Conservation (phyloP, 768 basidiomycete species). For the Ramaria sp. region DNA sequence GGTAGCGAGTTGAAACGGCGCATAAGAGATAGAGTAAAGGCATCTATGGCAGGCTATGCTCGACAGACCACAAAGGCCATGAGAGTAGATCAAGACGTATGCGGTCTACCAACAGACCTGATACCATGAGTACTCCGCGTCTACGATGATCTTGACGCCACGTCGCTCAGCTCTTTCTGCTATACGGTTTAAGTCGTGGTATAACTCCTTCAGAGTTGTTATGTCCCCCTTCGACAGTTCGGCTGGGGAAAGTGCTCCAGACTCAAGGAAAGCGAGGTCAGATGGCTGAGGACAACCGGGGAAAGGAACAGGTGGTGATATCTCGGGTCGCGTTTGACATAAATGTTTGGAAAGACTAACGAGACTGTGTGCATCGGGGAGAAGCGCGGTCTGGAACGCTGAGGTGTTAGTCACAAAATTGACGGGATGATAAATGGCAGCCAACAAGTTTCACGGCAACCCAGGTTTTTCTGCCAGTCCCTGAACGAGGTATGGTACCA, state of each 20-base stretch:
- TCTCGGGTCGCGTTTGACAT: constrained; percentile 27
- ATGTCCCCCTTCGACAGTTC: constrained; percentile 47
- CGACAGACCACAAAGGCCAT: background rate
- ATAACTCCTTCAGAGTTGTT: constrained; percentile 45
- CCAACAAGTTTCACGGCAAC: constrained; percentile 78
- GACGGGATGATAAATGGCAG: background rate
- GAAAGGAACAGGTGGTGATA: constrained; percentile 37
- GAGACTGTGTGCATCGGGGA: constrained; percentile 52
- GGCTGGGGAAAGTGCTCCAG: constrained; percentile 10
- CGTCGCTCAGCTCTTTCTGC: constrained; percentile 50
- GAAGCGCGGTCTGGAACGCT: constrained; percentile 48
- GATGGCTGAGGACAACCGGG: constrained; percentile 55
- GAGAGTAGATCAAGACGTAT: background rate
- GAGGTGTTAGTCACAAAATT: background rate
- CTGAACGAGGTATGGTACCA: constrained; percentile 12
- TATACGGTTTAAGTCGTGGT: constrained; percentile 51
- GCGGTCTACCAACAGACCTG: constrained; percentile 27
- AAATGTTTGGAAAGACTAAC: constrained; percentile 53
- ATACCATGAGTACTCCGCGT: constrained; percentile 61
- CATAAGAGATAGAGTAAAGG: constrained; percentile 64
- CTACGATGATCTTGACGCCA: constrained; percentile 64
- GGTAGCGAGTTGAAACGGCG: constrained; percentile 55
- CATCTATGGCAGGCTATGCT: constrained; percentile 69
- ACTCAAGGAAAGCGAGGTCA: constrained; percentile 46
- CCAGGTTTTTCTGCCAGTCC: constrained; percentile 52